Conservation (phyloP, 768 basidiomycete species). For the Fibroporia radiculosa region DNA sequence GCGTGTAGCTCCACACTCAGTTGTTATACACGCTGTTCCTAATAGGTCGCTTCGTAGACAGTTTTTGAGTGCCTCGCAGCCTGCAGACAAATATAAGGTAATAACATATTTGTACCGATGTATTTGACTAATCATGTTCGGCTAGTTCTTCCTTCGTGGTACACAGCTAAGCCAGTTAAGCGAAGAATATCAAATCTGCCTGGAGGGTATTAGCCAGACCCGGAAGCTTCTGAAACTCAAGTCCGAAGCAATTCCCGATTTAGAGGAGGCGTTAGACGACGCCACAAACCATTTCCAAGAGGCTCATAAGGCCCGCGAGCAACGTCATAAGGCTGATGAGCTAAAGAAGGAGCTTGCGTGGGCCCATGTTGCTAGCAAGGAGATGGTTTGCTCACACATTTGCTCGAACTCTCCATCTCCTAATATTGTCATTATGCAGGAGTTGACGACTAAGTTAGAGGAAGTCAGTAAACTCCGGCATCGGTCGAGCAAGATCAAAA, state of each 20-base stretch:
- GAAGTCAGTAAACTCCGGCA: constrained; percentile 32
- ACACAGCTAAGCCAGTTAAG: constrained; percentile 85
- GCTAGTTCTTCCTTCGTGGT: constrained; percentile 88
- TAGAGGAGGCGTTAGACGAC: constrained; percentile 50
- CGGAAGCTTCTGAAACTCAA: constrained; percentile 61
- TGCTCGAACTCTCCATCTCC: constrained; percentile 16
- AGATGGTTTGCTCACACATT: constrained; percentile 37
- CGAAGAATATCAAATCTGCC: constrained; percentile 76
- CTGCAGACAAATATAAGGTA: constrained; percentile 86
- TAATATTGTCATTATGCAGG: constrained; percentile 24
- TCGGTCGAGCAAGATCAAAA: constrained; percentile 33
- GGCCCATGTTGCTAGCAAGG: constrained; percentile 73
- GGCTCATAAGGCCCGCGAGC: constrained; percentile 66
- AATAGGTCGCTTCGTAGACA: constrained; percentile 30
- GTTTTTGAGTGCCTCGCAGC: constrained; percentile 78
- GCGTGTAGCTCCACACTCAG: neutral
- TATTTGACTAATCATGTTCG: neutral
- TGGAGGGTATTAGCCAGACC: constrained; percentile 65
- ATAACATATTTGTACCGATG: constrained; percentile 9
- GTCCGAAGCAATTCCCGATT: constrained; percentile 70
- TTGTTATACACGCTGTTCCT: constrained; percentile 10
- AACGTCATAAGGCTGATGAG: constrained; percentile 58
- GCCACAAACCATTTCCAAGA: constrained; percentile 58
- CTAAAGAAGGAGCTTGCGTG: constrained; percentile 81
- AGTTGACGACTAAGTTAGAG: constrained; percentile 34